Evolutionary conservation across 495 filamentous ascomycete species (phyloP), one percentile per base, ranked within the genome.

Genomic region (Tricharina praecox): DNA sequence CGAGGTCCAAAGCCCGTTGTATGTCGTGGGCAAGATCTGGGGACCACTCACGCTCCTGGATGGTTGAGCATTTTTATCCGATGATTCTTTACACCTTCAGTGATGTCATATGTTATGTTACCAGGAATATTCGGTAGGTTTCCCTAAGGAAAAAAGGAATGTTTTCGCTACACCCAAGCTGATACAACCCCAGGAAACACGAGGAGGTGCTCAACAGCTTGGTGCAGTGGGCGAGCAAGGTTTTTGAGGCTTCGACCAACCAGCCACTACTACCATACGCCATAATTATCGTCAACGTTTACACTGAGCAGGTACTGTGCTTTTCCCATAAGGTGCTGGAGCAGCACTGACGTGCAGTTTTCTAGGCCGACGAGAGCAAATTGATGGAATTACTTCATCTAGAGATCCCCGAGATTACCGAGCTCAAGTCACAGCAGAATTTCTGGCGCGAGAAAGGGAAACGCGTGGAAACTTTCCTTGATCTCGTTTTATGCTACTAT

Each of bases 261-360:
- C 62, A 64, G 24, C 62, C 62, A 33, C 48, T 62, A 16, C 55
- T 64, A 18, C 62, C 62, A 13, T 61, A 59, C 32, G 62, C 62
- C 13, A 58, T 64, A 39, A 49, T 64, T 30, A 56, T 60, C 33
- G 48, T 62, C 20, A 64, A 64, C 47, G n/a, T n/a, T n/a, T n/a
- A n/a, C n/a, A n/a, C n/a, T n/a, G n/a, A n/a, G n/a, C n/a, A n/a
- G n/a, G n/a, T n/a, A n/a, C n/a, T n/a, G n/a, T n/a, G n/a, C n/a
- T n/a, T n/a, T n/a, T n/a, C n/a, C n/a, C n/a, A n/a, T n/a, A n/a
- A n/a, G n/a, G n/a, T n/a, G n/a, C n/a, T n/a, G n/a, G n/a, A n/a
- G n/a, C n/a, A n/a, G n/a, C n/a, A n/a, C n/a, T n/a, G n/a, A n/a
- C n/a, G n/a, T n/a, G n/a, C n/a, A n/a, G n/a, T n/a, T n/a, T n/a